These are phyloP conservation scores for Phytophthora macrochlamydospora DNA, from an alignment of 352 stramenopile genomes.

Conservation along the genomic window DNA sequence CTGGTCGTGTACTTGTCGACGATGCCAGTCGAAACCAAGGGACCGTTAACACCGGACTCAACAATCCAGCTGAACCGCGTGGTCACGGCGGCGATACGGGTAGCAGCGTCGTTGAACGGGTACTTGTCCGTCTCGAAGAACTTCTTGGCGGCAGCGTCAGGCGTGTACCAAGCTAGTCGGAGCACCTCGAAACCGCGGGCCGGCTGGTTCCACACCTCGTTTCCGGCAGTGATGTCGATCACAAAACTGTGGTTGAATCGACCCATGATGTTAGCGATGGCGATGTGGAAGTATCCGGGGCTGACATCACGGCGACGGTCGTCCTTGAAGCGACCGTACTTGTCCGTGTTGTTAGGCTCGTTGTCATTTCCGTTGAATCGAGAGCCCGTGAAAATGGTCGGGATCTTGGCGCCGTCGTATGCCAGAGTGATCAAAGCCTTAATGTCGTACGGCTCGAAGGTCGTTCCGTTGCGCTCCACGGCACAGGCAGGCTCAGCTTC, in stretches of 20 bases:
- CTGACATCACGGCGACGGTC: conserved; percentile 46
- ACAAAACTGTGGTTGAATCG: conserved; percentile 55
- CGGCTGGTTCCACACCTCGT: conserved; percentile 73
- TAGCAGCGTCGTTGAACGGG: conserved; percentile 65
- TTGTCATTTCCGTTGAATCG: conserved; percentile 59
- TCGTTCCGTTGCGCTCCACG: conserved; percentile 54
- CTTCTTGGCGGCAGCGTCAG: conserved; percentile 36
- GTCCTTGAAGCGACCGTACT: conserved; percentile 55
- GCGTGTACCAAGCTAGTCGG: conserved; percentile 48
- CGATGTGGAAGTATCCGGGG: conserved; percentile 63
- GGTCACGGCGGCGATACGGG: conserved; percentile 57
- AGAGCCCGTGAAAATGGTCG: conserved; percentile 58
- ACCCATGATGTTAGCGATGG: conserved; percentile 55
- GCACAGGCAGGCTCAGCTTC: conserved; percentile 53
- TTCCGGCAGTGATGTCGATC: conserved; percentile 56
- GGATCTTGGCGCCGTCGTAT: conserved; percentile 57
- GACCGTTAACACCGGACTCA: conserved; percentile 55
- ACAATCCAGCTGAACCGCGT: conserved; percentile 68
- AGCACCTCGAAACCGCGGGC: conserved; percentile 53
- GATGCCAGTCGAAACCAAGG: conserved; percentile 48
- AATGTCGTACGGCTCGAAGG: conserved; percentile 65
- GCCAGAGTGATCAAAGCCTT: conserved; percentile 57
- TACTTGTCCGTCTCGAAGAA: conserved; percentile 59
- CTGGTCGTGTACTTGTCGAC: conserved; percentile 56
- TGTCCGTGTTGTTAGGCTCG: conserved; percentile 42